Evolutionary conservation across 2,329 filamentous ascomycete genomes (phyloP).

Genomic region (Sclerotinia sclerotiorum): DNA sequence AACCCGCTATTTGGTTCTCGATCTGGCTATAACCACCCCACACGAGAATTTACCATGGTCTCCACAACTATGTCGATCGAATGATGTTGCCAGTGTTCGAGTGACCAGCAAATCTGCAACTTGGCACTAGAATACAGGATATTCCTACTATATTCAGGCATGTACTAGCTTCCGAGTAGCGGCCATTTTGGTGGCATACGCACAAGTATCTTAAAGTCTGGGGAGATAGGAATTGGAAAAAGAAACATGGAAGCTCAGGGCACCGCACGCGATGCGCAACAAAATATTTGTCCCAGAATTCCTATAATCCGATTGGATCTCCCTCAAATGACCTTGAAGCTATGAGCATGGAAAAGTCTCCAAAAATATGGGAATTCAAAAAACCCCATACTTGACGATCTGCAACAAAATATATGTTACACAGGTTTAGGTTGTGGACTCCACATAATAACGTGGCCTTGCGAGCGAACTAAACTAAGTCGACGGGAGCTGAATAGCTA

Average conservation of each 20-base stretch:
- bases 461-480: neutral
- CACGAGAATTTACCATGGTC: neutral
- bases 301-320: neutral
- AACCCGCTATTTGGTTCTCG: neutral
- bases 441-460: neutral
- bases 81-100: neutral
- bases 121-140: neutral
- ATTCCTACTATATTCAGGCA: neutral
- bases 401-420: neutral
- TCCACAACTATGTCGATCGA: neutral
- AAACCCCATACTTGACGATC: neutral
- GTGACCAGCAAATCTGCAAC: neutral
- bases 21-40: neutral
- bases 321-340: neutral
- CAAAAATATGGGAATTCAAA: neutral
- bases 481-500: neutral
- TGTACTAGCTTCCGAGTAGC: neutral
- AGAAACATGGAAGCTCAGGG: neutral
- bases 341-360: neutral
- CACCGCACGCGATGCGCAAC: neutral
- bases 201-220: neutral
- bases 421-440: neutral
- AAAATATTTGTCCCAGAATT: neutral
- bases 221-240: neutral
- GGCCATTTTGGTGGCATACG: neutral